Percentiles rank a stretch among this genome's conserved stretches.
Evolutionary conservation across 2,329 filamentous ascomycete species (phyloP).

Genomic region (Ophiostoma himal-ulmi): DNA sequence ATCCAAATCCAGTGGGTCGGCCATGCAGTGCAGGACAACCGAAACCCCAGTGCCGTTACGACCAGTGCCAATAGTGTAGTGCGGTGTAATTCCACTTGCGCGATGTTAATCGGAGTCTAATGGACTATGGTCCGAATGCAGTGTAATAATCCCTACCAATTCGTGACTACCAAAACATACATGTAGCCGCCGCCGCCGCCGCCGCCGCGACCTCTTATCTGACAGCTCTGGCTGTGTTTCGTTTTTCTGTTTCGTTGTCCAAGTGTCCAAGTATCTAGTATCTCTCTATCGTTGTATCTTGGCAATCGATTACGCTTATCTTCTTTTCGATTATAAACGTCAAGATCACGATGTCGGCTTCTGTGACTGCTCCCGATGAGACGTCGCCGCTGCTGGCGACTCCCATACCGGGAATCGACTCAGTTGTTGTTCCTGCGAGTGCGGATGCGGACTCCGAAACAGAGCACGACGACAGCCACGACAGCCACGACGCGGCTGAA

Average conservation of each 20-base stretch:
- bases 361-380: neutral
- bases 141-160: neutral
- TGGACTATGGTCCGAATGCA: neutral
- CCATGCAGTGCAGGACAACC: neutral
- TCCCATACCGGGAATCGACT: neutral
- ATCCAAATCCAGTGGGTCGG: neutral
- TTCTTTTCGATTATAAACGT: neutral
- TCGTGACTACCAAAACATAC: neutral
- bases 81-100: neutral
- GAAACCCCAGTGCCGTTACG: neutral
- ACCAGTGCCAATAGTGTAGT: neutral
- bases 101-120: neutral
- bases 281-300: neutral
- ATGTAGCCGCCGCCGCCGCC: neutral
- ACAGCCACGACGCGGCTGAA: neutral
- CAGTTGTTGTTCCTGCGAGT: neutral
- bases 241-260: neutral
- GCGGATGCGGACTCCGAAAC: neutral
- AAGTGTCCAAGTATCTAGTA: neutral
- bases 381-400: slow-evolving; percentile 10
- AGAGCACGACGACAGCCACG: neutral
- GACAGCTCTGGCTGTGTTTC: neutral
- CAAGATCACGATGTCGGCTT: neutral
- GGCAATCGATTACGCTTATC: neutral
- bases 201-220: neutral